A percentile compares a stretch with the other conserved stretches of the same genome.
Evolutionary conservation across 225 moss, liverwort and hornwort genomes (phyloP).

Genomic region (Pseudoscleropodium purum): DNA sequence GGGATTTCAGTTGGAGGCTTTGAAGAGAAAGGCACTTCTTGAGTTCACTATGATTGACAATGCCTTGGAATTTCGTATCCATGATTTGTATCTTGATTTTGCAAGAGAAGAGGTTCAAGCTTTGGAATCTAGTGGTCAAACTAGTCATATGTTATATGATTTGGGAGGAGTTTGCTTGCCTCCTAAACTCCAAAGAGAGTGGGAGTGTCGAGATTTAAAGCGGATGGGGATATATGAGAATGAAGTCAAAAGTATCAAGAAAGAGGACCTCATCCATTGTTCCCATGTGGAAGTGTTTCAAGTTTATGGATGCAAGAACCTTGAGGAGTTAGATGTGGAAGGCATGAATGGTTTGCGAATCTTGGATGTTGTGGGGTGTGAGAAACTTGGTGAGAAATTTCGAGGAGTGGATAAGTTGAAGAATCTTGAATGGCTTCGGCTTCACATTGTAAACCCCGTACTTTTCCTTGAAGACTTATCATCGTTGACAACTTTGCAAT

Average conservation of each 20-base stretch:
- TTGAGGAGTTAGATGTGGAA: background rate
- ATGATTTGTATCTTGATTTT: background rate
- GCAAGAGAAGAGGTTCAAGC: background rate
- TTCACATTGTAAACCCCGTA: accelerated
- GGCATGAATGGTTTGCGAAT: background rate
- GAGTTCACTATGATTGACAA: background rate
- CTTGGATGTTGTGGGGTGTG: background rate
- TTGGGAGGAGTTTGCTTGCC: background rate
- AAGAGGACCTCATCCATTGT: background rate
- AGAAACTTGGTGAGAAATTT: background rate
- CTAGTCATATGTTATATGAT: background rate
- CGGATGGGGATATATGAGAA: background rate
- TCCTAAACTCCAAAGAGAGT: accelerated
- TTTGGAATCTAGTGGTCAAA: background rate
- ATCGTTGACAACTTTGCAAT: background rate
- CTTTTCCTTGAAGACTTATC: background rate
- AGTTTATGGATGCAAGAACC: background rate
- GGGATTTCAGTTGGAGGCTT: background rate
- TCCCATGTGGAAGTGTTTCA: background rate
- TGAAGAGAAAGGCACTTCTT: background rate
- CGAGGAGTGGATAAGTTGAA: background rate
- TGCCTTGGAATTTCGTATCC: background rate
- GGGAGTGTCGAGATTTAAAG: background rate
- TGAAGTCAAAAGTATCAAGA: background rate
- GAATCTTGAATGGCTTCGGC: background rate